A percentile compares a stretch with the other conserved stretches of the same genome.
Evolutionary conservation across 78 protist genomes (phyloP).

Genomic region (Anaeramoeba flamelloides): DNA sequence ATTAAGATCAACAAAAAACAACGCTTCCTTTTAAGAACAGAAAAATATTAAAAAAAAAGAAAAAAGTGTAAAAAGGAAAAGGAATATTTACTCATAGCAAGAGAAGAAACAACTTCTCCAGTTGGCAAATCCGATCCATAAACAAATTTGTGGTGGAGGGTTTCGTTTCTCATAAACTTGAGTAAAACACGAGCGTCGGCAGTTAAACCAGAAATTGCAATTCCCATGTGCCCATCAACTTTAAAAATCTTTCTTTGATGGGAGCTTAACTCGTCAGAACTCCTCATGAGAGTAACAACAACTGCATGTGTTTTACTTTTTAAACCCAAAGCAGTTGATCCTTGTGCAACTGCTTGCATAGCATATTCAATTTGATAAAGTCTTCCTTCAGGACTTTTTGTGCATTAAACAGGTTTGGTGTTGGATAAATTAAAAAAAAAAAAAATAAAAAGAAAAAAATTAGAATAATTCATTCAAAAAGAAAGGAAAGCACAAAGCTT

Average conservation of each 20-base stretch:
- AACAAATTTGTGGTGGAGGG: not conserved
- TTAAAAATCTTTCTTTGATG: slow-evolving; percentile 10
- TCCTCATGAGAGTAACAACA: slow-evolving; percentile 9
- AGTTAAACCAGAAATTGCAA: slow-evolving; percentile 10
- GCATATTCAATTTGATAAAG: slow-evolving; percentile 28
- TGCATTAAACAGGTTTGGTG: no score
- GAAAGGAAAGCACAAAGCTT: no score
- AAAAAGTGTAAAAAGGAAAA: no score
- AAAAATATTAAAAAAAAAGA: no score
- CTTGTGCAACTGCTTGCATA: slow-evolving; percentile 15
- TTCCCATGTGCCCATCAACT: slow-evolving; percentile 4
- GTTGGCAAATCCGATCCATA: no score
- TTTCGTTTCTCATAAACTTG: not conserved
- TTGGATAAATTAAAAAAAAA: no score
- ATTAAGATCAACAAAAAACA: no score
- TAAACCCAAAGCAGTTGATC: slow-evolving; percentile 5
- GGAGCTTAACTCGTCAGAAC: not conserved
- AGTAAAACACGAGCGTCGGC: slow-evolving; percentile 19
- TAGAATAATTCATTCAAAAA: no score
- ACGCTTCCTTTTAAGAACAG: no score
- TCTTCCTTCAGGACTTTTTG: slow-evolving; percentile 24
- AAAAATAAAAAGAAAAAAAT: no score
- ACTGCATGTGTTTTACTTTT: slow-evolving; percentile 1
- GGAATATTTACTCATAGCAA: no score
- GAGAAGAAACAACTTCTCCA: no score